Evolutionary conservation across 768 basidiomycete species (phyloP).

Genomic region (Antrodiella citrinella): DNA sequence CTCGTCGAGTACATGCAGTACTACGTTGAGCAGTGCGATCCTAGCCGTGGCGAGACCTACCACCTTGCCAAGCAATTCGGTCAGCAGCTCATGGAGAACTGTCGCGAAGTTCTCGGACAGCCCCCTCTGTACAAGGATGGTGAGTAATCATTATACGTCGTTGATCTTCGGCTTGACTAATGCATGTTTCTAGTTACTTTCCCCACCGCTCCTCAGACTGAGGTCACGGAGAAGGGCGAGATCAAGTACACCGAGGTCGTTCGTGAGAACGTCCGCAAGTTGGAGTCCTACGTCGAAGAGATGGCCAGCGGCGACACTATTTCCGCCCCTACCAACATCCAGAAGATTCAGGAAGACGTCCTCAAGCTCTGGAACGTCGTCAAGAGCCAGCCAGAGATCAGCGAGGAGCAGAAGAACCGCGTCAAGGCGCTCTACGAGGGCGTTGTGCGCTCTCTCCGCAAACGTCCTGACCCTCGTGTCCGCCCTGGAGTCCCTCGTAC

Average conservation of each 20-base stretch:
- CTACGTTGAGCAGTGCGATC: conserved; percentile 77
- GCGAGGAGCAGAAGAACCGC: conserved; percentile 91
- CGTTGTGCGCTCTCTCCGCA: conserved; percentile 87
- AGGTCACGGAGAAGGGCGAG: conserved; percentile 89
- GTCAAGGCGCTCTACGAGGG: conserved; percentile 95
- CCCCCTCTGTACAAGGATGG: conserved; percentile 96
- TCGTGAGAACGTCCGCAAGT: conserved; percentile 91
- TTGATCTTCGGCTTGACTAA: neutral
- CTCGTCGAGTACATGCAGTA: conserved; percentile 95
- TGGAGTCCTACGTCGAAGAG: conserved; percentile 96
- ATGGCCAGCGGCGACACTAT: conserved; percentile 95
- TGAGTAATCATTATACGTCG: conserved; percentile 28
- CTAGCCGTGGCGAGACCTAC: conserved; percentile 84
- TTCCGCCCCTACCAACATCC: conserved; percentile 78
- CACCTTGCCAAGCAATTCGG: conserved; percentile 95
- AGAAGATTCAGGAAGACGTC: conserved; percentile 97
- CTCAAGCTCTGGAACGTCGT: conserved; percentile 96
- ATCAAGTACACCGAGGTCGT: conserved; percentile 93
- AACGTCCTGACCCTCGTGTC: conserved; percentile 55
- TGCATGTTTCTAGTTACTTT: conserved; percentile 76
- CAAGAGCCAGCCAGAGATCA: conserved; percentile 95
- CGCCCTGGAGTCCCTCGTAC: conserved; percentile 43
- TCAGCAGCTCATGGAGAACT: conserved; percentile 92
- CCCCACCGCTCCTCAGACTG: conserved; percentile 95
- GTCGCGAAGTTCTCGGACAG: conserved; percentile 69